Base-by-base conservation (phyloP, 2,329 filamentous ascomycete species). In the Endoconidiophora polonica region DNA sequence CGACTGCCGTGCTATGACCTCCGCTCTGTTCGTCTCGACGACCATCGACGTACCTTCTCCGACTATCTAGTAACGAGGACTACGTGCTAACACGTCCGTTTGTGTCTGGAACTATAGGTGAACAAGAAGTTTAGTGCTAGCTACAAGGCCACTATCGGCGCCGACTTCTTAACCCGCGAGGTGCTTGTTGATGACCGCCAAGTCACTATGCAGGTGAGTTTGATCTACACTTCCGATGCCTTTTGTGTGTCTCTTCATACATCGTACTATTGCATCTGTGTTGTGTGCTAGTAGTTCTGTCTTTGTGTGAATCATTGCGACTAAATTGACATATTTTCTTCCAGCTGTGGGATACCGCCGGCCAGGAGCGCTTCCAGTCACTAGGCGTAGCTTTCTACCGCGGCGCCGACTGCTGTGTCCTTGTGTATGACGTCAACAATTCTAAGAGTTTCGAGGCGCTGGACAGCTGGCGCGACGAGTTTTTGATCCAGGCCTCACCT, bases 111-210 rank as follows among this genome's bases (percentile, higher is more conserved):
- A n/a, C 16, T 53, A 58, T 58, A 96, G 90, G 90, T 98, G 77
- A 98, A 98, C 75, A 98, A 98, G 73, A 96, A 98, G 67, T 98
- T 98, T 73, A 95, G 88, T 65, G 90, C 88, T 58, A 95, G 88
- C 72, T 98, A 98, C 79, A 98, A 98, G 72, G 91, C 91, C 54
- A 98, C 91, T 43, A 98, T 98, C 65, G 91, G 91, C 58, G 91
- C 91, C 65, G 91, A 98, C 67, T 98, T 98, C 68, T 74, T 98
- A 54, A 98, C 91, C 51, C 93, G 94, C 66, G 91, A 98, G 71
- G 91, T 98, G 39, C 73, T 95, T 56, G 90, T 98, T 49, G 91
- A 96, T 67, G 91, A 96, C 68, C 79, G 90, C 63, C 78, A 96
- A 62, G 91, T 98, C 57, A 98, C 91, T 36, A 96, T 98, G 87